Evolutionary conservation across 768 basidiomycete genomes (phyloP).

Genomic region (Hemileccinum rubropunctum): DNA sequence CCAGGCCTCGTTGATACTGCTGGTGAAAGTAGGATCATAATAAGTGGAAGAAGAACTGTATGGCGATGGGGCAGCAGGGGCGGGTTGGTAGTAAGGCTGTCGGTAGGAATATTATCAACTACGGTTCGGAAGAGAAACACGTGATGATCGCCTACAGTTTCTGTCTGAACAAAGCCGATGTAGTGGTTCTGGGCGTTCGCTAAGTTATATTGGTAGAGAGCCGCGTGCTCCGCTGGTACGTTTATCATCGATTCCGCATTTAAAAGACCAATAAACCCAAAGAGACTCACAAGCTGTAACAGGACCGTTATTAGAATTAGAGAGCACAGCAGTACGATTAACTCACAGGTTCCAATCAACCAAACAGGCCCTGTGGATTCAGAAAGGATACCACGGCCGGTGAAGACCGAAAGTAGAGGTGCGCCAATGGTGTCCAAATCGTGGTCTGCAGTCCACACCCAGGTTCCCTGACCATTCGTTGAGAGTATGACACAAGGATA

Average conservation of each 20-base stretch:
- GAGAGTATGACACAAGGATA: neutral
- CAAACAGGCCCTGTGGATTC: constrained; percentile 77
- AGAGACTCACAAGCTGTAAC: constrained; percentile 20
- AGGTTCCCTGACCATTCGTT: constrained; percentile 48
- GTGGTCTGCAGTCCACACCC: constrained; percentile 84
- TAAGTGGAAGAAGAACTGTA: constrained; percentile 34
- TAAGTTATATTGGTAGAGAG: constrained; percentile 48
- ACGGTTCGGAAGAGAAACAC: neutral
- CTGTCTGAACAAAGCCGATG: constrained; percentile 50
- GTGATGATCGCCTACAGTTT: constrained; percentile 34
- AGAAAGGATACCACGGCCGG: constrained; percentile 70
- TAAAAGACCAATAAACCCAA: neutral
- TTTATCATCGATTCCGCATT: neutral
- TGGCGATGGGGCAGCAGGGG: constrained; percentile 41
- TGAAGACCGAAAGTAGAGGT: constrained; percentile 52
- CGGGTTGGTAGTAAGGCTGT: constrained; percentile 50
- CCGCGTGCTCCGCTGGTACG: constrained; percentile 41
- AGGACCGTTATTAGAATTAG: neutral
- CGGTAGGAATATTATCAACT: neutral
- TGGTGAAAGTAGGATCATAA: constrained; percentile 38
- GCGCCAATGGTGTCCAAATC: constrained; percentile 48
- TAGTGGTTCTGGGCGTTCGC: constrained; percentile 44
- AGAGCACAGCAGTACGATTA: neutral
- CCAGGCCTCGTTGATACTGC: constrained; percentile 3
- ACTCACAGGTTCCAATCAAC: constrained; percentile 64